Evolutionary conservation across 495 filamentous ascomycete species (phyloP).

Genomic region (Schizothecium vesticola): DNA sequence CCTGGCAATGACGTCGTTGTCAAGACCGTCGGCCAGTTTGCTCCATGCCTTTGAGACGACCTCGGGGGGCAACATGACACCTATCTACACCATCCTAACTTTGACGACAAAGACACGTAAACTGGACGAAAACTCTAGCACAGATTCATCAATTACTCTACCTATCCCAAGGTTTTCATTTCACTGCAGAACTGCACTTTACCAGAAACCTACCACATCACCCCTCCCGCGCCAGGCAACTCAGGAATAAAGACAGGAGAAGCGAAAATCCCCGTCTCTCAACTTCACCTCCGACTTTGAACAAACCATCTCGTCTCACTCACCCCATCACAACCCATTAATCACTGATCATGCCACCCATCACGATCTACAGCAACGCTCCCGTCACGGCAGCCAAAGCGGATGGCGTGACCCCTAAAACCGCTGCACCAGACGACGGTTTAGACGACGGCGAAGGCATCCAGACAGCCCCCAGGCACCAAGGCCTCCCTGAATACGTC

Average conservation of each 20-base stretch:
- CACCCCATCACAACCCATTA: background rate
- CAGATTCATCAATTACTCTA: background rate
- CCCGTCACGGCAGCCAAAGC: conserved; percentile 54
- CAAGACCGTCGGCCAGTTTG: background rate
- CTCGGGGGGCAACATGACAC: conserved; percentile 5
- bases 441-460: background rate
- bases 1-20: conserved; percentile 30
- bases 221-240: background rate
- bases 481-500: background rate
- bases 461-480: conserved; percentile 1
- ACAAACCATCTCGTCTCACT: background rate
- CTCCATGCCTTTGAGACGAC: background rate
- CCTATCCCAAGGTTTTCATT: background rate
- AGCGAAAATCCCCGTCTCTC: background rate
- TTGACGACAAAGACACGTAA: background rate
- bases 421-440: conserved; percentile 30
- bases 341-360: conserved; percentile 46
- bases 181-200: background rate
- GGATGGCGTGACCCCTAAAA: conserved; percentile 45
- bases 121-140: background rate
- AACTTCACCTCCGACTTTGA: background rate
- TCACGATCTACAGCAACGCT: conserved; percentile 54
- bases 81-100: background rate
- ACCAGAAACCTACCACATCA: background rate
- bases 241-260: background rate